Evolutionary conservation across 306 rosid genomes (phyloP).

Genomic region (Ormosia semicastrata): DNA sequence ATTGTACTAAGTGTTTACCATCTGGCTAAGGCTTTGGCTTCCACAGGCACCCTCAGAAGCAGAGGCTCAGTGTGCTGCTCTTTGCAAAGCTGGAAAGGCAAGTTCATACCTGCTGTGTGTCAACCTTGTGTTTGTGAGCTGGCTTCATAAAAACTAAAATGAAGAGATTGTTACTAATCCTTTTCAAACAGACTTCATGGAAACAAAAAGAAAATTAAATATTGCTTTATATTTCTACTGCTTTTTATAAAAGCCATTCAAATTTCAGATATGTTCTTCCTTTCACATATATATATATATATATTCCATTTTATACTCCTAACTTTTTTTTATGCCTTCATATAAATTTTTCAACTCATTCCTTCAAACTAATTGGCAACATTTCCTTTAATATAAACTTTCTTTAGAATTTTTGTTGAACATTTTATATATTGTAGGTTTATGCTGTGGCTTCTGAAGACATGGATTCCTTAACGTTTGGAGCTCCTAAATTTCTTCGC

Average conservation of each 20-base stretch:
- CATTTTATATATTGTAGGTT: slow-evolving; percentile 49
- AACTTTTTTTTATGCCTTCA: slow-evolving; percentile 21
- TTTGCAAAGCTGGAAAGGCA: slow-evolving; percentile 92
- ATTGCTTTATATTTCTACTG: background rate
- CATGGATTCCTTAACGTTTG: slow-evolving; percentile 96
- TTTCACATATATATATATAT: background rate
- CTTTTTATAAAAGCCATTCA: background rate
- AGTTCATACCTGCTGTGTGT: slow-evolving; percentile 34
- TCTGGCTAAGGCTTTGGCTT: slow-evolving; percentile 37
- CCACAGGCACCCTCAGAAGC: slow-evolving; percentile 98
- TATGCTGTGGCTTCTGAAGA: slow-evolving; percentile 98
- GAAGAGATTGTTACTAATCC: slow-evolving; percentile 2
- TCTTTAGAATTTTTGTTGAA: slow-evolving; percentile 2
- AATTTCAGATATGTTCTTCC: background rate
- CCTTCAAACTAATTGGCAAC: background rate
- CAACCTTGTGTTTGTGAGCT: slow-evolving; percentile 12
- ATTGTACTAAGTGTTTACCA: background rate
- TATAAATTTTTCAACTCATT: background rate
- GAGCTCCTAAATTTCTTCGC: slow-evolving; percentile 92
- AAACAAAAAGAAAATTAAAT: background rate
- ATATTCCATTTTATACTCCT: background rate
- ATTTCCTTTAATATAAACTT: background rate
- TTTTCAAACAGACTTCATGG: background rate
- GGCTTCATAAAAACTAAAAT: slow-evolving; percentile 4
- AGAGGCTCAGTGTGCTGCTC: slow-evolving; percentile 96